Evolutionary conservation across 805 yeast genomes (phyloP), one percentile per base, ranked within the genome.

Genomic region (Pichia cabralensis): DNA sequence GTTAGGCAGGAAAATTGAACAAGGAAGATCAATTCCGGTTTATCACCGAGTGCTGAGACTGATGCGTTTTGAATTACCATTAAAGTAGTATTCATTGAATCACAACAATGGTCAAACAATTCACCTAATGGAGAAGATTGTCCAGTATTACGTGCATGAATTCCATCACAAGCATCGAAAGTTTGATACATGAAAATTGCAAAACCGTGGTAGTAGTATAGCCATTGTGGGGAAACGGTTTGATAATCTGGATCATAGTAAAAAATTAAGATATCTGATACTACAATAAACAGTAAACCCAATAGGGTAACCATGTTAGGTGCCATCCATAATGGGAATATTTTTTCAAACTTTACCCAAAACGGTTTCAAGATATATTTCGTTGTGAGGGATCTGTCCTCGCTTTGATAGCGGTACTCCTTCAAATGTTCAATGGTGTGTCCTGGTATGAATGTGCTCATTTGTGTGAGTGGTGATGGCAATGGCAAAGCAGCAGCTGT

Each of bases 81-180:
- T 34, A 89, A 63, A 2, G 94, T 78, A 5, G 96, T 85, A 41
- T 58, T 62, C 48, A 71, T 60, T 1, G 78, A 77, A 51, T 72
- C 79, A 32, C 71, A 65, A 38, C 95, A 86, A 52, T 88, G 97
- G 52, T 88, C 97, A 52, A 89, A 89, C 38, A 88, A 65, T 55
- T 88, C 97, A 22, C 97, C 97, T 48, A 88, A 62, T 1, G 97
- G 96, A 3, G 96, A 92, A 42, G 84, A 73, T 57, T 85, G 94
- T n/a, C 94, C 94, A 1, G 96, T 88, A 50, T 89, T 74, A 52
- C 97, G 75, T 17, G 96, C 96, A 56, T 88, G 97, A 43, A 81
- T 71, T 5, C 97, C 97, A 57, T 88, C 97, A 57, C 95, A 82
- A 1, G 95, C 95, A 56, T 88, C 97, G 55, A 88, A 85, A 0